Percentiles rank a stretch among this genome's conserved stretches.
Evolutionary conservation across 805 yeast genomes (phyloP).

Genomic region (Candida awuae): DNA sequence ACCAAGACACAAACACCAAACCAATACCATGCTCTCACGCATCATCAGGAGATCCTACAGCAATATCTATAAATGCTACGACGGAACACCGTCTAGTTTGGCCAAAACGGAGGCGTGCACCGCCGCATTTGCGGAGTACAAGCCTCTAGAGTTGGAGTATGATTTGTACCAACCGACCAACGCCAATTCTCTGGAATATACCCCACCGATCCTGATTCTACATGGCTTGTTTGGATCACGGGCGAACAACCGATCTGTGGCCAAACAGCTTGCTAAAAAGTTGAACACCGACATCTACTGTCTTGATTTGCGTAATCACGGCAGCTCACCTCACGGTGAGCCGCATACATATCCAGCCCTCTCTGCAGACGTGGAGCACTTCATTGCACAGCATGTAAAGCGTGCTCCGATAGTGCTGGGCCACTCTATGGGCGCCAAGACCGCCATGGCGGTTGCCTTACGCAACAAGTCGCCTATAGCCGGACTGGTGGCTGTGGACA

Average conservation of each 20-base stretch:
- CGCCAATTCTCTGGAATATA: constrained; percentile 14
- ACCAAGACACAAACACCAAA: too few relatives aligned
- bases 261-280: constrained; percentile 42
- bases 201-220: constrained; percentile 59
- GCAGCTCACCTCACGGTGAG: constrained; percentile 72
- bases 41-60: background rate
- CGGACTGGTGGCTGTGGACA: constrained; percentile 72
- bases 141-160: constrained; percentile 46
- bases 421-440: constrained; percentile 90
- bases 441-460: constrained; percentile 81
- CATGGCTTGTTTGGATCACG: constrained; percentile 90
- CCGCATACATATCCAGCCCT: constrained; percentile 73
- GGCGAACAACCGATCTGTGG: constrained; percentile 74
- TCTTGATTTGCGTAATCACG: constrained; percentile 83
- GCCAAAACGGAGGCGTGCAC: constrained; percentile 15
- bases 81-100: constrained; percentile 23
- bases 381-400: constrained; percentile 41
- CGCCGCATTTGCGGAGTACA: constrained; percentile 25
- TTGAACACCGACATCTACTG: constrained; percentile 55
- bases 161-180: constrained; percentile 33
- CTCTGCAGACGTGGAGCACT: constrained; percentile 78
- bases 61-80: constrained; percentile 13
- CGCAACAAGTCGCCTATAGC: constrained; percentile 55
- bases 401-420: constrained; percentile 54
- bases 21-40: too few relatives aligned